Evolutionary conservation across 2,329 filamentous ascomycete genomes (phyloP), one percentile per base, ranked within the genome.

Genomic region (Fusarium sp.): DNA sequence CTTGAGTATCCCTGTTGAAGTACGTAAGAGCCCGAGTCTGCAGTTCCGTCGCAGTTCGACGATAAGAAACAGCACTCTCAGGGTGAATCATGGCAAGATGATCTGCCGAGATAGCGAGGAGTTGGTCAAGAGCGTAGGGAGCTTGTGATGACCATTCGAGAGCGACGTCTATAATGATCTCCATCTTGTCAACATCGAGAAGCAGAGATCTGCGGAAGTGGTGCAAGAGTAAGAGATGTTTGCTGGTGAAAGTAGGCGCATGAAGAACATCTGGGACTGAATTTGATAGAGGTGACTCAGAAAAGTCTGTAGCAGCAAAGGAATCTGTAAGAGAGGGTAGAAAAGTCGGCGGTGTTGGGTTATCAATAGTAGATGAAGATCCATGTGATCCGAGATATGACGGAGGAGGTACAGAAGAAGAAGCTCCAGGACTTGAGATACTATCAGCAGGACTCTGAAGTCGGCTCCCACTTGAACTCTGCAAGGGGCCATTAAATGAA

Each of bases 101-200:
- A 5, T 83, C 75, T 7, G 84, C 83, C 15, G 82, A 78, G 46
- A 84, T 66, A 38, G 83, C 84, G 13, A 86, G 78, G 8, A 84
- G 46, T 66, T 84, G 78, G 57, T 86, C 82, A 64, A 86, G 80
- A 6, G 84, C 78, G 55, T 83, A 86, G 2, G 82, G 84, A 5
- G 76, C 75, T 29, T 76, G 69, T 9, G 78, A 63, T 11, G 78
- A 77, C 48, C 78, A 74, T 18, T 69, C 74, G 26, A 81, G 66
- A 44, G 75, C 75, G 29, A 82, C 69, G 33, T 77, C 73, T n/a
- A 78, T 38, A 42, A 80, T 62, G 28, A 66, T 58, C 16, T 72
- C 62, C 11, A 64, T 69, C 44, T 68, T 70, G 21, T 57, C 73
- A 20, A 49, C 55, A 47, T 74, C 66, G 47, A 74, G 65, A 21